Base-by-base conservation (phyloP, 352 stramenopile species). In the Globisporangium barbulae region DNA sequence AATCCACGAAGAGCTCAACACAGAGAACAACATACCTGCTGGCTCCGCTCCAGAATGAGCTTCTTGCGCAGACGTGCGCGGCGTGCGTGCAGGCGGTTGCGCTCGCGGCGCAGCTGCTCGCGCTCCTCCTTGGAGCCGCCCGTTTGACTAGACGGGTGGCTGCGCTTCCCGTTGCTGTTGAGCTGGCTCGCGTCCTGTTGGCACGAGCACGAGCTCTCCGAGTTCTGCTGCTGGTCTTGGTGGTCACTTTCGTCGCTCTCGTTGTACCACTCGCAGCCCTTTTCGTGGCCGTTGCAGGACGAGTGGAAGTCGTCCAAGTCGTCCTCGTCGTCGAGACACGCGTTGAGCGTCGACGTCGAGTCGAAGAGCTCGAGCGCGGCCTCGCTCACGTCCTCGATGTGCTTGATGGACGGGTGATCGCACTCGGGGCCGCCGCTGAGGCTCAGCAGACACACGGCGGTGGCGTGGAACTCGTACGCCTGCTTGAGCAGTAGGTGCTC, bases 11-110 rank as follows among this genome's bases (percentile, higher is more conserved):
- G 33, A 57, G 33, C 21, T 54, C 21, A 17, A 55, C 28, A 44
- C 31, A 44, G 1, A 28, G 5, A 5, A 31, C 9, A 10, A 7
- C 53, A 53, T 68, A 90, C 80, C 77, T 91, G 75, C 53, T 89
- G 83, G 59, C 77, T 90, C 56, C 82, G 86, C 69, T 90, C 83
- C 17, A 92, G 78, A 57, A 92, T 79, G 67, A 90, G 71, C 71
- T 92, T 92, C 76, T 90, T 92, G 63, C 83, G 83, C 25, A 90
- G 75, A 35, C 81, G 83, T 44, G 83, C 83, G 53, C 83, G 78
- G 54, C 83, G 79, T 25, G 83, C 83, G 67, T 92, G 83, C 52
- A 92, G 70, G 5, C 83, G 76, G 72, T 92, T 92, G 22, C 83
- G 81, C 57, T 92, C 83, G 30, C 83, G 81, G 39, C 83, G 79